These are phyloP conservation scores for Paracoccidioides brasiliensis DNA, from an alignment of 2,329 filamentous ascomycete species.

Conservation along the genomic window DNA sequence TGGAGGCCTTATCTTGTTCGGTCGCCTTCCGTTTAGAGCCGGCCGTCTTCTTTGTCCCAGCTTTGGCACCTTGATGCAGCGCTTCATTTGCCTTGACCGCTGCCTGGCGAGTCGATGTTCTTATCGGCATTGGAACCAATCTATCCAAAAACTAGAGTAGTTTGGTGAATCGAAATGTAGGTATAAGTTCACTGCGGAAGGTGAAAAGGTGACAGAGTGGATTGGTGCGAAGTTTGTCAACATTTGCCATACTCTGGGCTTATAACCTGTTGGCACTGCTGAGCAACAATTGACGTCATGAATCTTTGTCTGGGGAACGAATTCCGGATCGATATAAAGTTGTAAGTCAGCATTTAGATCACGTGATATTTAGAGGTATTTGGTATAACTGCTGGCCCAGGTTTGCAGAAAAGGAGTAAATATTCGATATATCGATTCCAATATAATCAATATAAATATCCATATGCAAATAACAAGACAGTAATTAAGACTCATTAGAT, in stretches of 20 bases:
- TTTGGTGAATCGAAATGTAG: not conserved
- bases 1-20: slow-evolving; percentile 13
- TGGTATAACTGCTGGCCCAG: no score
- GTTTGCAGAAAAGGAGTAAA: no score
- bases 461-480: no score
- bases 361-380: not conserved
- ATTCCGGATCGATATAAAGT: not conserved
- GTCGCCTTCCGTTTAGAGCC: slow-evolving; percentile 30
- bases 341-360: not conserved
- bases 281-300: slow-evolving; percentile 1
- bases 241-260: not conserved
- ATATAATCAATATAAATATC: no score
- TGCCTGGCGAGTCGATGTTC: slow-evolving; percentile 31
- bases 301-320: not conserved
- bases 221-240: not conserved
- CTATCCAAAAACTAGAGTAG: not conserved
- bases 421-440: no score
- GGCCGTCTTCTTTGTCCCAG: slow-evolving; percentile 16
- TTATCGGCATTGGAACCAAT: slow-evolving; percentile 16
- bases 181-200: not conserved
- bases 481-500: no score
- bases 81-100: slow-evolving; percentile 33
- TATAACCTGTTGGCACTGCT: not conserved
- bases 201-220: not conserved
- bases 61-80: slow-evolving; percentile 21